Evolutionary conservation across 2,329 filamentous ascomycete genomes (phyloP), one percentile per base, ranked within the genome.

Genomic region (Pseudopithomyces maydicus): DNA sequence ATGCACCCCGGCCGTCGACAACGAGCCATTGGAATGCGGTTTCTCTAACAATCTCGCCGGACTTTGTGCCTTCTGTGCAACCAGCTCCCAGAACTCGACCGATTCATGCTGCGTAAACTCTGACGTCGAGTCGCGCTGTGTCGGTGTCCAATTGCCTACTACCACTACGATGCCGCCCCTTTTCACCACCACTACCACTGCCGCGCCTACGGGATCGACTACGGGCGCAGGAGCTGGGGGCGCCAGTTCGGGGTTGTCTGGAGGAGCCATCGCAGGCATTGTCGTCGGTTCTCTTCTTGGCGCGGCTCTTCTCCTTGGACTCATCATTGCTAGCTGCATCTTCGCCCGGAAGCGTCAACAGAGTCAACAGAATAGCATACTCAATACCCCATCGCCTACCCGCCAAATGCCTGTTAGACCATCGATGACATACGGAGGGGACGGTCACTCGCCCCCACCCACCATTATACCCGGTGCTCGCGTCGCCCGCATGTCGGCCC

Each of bases 21-120:
- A 99, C 69, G 92, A 99, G 78, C 87, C 88, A 1, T 77, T 88
- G 6, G 91, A 98, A 72, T 99, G 95, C 76, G 95, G 95, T 45
- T 99, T 89, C 73, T 85, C 84, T 39, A 84, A 86, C 62, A 90
- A 89, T 67, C 74, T 88, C 7, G 78, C 83, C 53, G 92, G 93
- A 2, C 82, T 99, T 35, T 99, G 95, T 79, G 87, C 88, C 4
- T 97, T 95, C 76, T 99, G 95, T 76, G 84, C 85, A 41, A 82
- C 87, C 6, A 94, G 90, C 67, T 92, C 93, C 26, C 86, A 88
- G 61, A 98, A 98, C 77, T 90, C 92, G 10, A 98, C 94, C 49
- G 94, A 98, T 74, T 96, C 93, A 3, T 99, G 95, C 80, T 99
- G 95, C 76, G 89, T 92, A 70, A 92, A 87, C 67, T 88, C 93